phyloP scores from a whole-genome alignment of 129 eudicot species.

The Cynara cardunculus region DNA sequence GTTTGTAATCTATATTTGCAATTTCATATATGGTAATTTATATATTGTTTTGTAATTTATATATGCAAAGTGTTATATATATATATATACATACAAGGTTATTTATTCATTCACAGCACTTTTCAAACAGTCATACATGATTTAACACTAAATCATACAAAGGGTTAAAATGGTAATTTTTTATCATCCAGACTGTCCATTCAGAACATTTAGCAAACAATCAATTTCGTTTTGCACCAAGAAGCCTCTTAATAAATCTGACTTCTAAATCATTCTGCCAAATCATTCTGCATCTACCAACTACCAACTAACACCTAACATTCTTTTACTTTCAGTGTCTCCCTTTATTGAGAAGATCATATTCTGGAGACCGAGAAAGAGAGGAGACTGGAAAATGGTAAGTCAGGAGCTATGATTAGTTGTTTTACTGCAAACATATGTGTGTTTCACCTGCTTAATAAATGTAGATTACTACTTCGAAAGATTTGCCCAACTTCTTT shows the following conservation, averaged over 20 bases:
- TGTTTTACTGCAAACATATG: neutral
- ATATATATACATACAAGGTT: too few species aligned
- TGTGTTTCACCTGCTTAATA: neutral
- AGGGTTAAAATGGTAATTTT: neutral
- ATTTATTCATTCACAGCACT: neutral
- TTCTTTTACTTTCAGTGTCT: slow-evolving; percentile 18
- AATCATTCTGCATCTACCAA: neutral
- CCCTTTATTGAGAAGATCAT: slow-evolving; percentile 6
- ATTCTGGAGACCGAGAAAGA: neutral
- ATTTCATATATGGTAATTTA: too few species aligned
- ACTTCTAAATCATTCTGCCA: neutral
- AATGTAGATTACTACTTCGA: neutral
- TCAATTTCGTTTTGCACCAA: neutral
- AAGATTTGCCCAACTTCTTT: neutral
- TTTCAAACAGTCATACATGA: neutral
- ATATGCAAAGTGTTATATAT: neutral
- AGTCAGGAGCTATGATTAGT: neutral
- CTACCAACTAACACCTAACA: neutral
- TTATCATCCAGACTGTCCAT: neutral
- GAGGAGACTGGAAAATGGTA: slow-evolving; percentile 25
- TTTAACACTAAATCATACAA: neutral
- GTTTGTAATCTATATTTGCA: too few species aligned
- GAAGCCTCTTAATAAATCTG: neutral
- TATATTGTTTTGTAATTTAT: neutral
- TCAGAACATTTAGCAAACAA: neutral